phyloP scores from a whole-genome alignment of 805 yeast genomes.

The Starmerella kuoi region DNA sequence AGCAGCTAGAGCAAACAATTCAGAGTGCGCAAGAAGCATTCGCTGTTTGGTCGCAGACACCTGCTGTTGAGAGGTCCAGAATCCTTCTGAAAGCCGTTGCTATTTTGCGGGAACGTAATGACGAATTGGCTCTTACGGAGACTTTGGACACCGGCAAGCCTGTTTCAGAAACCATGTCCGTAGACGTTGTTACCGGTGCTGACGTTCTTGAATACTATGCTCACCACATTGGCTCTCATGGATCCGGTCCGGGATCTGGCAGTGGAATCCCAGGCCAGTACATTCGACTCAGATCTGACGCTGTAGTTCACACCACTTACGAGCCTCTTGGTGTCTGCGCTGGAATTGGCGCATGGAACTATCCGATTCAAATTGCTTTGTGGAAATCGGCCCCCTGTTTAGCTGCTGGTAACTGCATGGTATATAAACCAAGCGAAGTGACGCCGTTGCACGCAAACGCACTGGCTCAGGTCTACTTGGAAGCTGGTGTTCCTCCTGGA shows the following conservation, averaged over 20 bases:
- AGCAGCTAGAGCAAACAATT: constrained; percentile 72
- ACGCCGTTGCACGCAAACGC: constrained; percentile 58
- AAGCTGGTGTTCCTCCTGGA: constrained; percentile 66
- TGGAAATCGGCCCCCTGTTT: constrained; percentile 74
- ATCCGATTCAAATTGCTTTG: constrained; percentile 54
- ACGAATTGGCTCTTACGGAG: constrained; percentile 57
- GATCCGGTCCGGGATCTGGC: constrained; percentile 34
- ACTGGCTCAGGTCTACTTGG: constrained; percentile 43
- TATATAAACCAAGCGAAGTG: constrained; percentile 59
- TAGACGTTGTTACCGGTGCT: constrained; percentile 39
- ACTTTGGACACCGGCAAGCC: constrained; percentile 84
- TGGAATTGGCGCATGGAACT: constrained; percentile 60
- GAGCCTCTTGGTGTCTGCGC: constrained; percentile 58
- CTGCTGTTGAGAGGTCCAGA: constrained; percentile 54
- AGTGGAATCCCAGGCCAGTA: constrained; percentile 47
- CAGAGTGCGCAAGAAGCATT: constrained; percentile 71
- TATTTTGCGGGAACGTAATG: constrained; percentile 53
- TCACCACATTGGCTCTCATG: constrained; percentile 40
- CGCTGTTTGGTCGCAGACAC: constrained; percentile 53
- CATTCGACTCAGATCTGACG: constrained; percentile 43
- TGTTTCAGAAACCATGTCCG: constrained; percentile 38
- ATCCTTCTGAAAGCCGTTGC: constrained; percentile 58
- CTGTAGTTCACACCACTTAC: constrained; percentile 53
- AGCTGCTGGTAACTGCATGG: constrained; percentile 63
- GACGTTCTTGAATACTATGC: constrained; percentile 46